A percentile compares a stretch with the other conserved stretches of the same genome.
Evolutionary conservation across 352 stramenopile species (phyloP).

Genomic region (Paralagenidium karlingii): DNA sequence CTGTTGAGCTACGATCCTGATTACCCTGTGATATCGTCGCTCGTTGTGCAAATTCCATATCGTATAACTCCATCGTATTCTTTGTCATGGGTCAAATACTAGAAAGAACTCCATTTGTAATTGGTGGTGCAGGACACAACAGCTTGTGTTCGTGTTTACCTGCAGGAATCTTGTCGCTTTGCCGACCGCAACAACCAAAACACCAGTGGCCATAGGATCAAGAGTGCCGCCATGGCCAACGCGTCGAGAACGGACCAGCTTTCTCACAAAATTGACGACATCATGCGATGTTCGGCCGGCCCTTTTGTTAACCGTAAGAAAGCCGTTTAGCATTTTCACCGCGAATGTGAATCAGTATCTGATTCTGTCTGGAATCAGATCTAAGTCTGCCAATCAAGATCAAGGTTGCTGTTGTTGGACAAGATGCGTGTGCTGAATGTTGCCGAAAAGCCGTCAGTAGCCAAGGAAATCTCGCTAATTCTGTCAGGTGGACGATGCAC

Average conservation of each 20-base stretch:
- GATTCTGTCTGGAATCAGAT: background rate
- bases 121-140: background rate
- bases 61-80: constrained; percentile 64
- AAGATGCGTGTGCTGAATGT: constrained; percentile 92
- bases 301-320: constrained; percentile 76
- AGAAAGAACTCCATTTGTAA: background rate
- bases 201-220: constrained; percentile 82
- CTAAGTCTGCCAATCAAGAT: constrained; percentile 9
- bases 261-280: constrained; percentile 54
- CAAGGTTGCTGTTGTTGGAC: background rate
- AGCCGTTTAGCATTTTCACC: too few species aligned
- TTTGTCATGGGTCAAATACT: constrained; percentile 58
- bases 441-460: constrained; percentile 99
- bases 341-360: background rate
- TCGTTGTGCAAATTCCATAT: constrained; percentile 64
- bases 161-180: constrained; percentile 75
- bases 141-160: constrained; percentile 13
- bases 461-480: constrained; percentile 94
- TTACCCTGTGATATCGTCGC: constrained; percentile 76
- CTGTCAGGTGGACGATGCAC: constrained; percentile 60
- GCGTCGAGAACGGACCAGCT: constrained; percentile 53
- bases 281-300: constrained; percentile 63
- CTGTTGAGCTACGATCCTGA: too few species aligned
- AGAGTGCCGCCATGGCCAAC: constrained; percentile 76
- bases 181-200: constrained; percentile 69